Evolutionary conservation across 768 basidiomycete genomes (phyloP).

Genomic region (Clathrus columnatus): DNA sequence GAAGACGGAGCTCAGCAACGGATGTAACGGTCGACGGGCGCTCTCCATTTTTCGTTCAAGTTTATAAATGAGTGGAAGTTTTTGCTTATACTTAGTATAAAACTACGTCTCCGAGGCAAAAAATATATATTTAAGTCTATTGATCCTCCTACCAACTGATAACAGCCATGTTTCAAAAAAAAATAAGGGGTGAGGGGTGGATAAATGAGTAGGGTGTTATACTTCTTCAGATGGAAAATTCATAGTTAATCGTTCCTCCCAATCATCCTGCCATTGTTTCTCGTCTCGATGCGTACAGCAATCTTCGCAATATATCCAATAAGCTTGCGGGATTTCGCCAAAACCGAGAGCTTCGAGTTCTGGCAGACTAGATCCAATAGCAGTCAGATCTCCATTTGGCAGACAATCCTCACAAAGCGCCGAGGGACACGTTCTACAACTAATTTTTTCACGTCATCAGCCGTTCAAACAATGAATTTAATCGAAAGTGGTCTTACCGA

Average conservation of each 20-base stretch:
- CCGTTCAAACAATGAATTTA: background rate
- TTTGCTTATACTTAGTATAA: no score
- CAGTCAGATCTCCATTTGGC: slow-evolving; percentile 38
- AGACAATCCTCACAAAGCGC: slow-evolving; percentile 59
- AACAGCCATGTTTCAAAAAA: no score
- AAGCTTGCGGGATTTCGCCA: slow-evolving; percentile 2
- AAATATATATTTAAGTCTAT: no score
- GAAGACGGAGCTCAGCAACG: no score
- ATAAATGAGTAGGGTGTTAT: background rate
- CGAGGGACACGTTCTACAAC: slow-evolving; percentile 50
- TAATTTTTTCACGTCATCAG: slow-evolving; percentile 13
- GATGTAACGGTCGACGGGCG: no score
- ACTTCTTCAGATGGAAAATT: background rate
- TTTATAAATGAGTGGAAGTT: no score
- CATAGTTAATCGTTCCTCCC: background rate
- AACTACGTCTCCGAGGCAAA: no score
- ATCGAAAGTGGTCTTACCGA: slow-evolving; percentile 27
- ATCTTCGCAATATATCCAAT: slow-evolving; percentile 7
- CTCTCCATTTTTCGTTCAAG: no score
- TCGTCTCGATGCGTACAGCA: background rate
- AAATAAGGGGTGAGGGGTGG: background rate
- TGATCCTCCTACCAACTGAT: no score
- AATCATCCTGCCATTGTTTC: background rate
- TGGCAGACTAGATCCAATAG: slow-evolving; percentile 46
- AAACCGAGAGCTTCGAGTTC: slow-evolving; percentile 29